phyloP scores from a whole-genome alignment of 2,329 filamentous ascomycete species.

The Zymoseptoria brevis region DNA sequence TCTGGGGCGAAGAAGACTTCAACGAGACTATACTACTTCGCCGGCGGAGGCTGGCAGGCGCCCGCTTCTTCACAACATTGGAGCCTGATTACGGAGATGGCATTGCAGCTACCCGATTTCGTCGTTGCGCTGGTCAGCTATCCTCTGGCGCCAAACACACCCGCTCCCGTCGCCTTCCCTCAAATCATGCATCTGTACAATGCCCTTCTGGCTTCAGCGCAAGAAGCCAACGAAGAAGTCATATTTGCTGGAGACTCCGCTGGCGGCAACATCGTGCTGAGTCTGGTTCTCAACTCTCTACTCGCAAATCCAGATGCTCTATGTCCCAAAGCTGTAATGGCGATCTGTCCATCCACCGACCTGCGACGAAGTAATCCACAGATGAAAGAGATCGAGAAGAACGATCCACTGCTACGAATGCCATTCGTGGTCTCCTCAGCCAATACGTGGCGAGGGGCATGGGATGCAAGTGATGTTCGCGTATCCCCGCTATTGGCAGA shows the following conservation, averaged over 20 bases:
- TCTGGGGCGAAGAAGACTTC: conserved; percentile 6
- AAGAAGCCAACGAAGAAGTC: conserved; percentile 35
- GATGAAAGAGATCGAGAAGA: conserved; percentile 33
- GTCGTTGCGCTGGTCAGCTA: conserved; percentile 44
- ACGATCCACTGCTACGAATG: conserved; percentile 42
- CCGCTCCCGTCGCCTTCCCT: conserved; percentile 44
- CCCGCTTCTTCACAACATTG: conserved; percentile 47
- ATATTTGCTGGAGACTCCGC: conserved; percentile 49
- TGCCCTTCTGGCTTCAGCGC: conserved; percentile 34
- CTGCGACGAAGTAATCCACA: conserved; percentile 40
- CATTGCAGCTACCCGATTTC: conserved; percentile 31
- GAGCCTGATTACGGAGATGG: conserved; percentile 42
- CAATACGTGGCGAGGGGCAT: conserved; percentile 35
- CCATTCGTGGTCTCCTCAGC: conserved; percentile 37
- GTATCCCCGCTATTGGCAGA: conserved; percentile 45
- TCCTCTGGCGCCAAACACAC: conserved; percentile 47
- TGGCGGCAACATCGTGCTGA: conserved; percentile 47
- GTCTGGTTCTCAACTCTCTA: conserved; percentile 34
- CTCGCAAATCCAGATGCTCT: conserved; percentile 22
- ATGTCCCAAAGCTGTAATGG: conserved; percentile 34
- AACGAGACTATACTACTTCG: conserved; percentile 46
- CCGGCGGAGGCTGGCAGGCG: conserved; percentile 49
- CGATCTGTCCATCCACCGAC: conserved; percentile 45
- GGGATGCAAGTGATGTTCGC: conserved; percentile 36
- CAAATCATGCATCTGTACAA: conserved; percentile 41